Conservation (phyloP, 495 filamentous ascomycete species). For the Penicillium macrosclerotiorum region DNA sequence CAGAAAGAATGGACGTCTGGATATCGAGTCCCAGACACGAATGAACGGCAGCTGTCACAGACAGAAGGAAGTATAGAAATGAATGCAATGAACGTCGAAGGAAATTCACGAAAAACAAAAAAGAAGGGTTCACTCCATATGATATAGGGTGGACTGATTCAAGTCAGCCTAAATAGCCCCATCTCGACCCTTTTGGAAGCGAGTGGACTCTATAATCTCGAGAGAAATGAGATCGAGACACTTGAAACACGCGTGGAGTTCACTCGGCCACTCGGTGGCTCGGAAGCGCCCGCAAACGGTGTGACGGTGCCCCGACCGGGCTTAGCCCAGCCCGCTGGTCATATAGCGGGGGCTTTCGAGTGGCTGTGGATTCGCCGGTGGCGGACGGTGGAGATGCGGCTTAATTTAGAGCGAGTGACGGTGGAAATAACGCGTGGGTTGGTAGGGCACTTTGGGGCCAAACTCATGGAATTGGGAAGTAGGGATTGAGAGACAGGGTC, state of each 20-base stretch:
- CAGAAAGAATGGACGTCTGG: constrained; percentile 36
- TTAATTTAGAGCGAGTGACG: too few relatives aligned
- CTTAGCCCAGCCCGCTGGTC: too few relatives aligned
- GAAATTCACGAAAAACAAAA: constrained; percentile 1
- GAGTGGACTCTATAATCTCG: constrained; percentile 9
- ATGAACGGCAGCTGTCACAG: constrained; percentile 23
- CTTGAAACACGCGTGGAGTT: constrained; percentile 36
- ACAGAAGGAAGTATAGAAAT: too few relatives aligned
- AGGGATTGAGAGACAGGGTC: too few relatives aligned
- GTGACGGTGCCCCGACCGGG: constrained; percentile 4
- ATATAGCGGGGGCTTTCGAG: too few relatives aligned
- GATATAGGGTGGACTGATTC: neutral
- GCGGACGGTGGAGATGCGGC: constrained; percentile 11
- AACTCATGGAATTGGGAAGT: too few relatives aligned
- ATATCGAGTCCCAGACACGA: constrained; percentile 30
- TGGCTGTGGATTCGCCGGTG: too few relatives aligned
- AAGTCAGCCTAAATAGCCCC: neutral
- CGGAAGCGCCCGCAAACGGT: constrained; percentile 17
- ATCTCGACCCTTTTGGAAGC: neutral
- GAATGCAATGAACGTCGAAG: constrained; percentile 6
- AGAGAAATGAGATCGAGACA: constrained; percentile 26
- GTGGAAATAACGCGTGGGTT: too few relatives aligned
- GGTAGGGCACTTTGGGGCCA: too few relatives aligned
- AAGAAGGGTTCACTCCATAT: constrained; percentile 1
- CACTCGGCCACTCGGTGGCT: constrained; percentile 8